Base-by-base conservation (phyloP, 2,329 filamentous ascomycete species). In the Colletotrichum sp. region DNA sequence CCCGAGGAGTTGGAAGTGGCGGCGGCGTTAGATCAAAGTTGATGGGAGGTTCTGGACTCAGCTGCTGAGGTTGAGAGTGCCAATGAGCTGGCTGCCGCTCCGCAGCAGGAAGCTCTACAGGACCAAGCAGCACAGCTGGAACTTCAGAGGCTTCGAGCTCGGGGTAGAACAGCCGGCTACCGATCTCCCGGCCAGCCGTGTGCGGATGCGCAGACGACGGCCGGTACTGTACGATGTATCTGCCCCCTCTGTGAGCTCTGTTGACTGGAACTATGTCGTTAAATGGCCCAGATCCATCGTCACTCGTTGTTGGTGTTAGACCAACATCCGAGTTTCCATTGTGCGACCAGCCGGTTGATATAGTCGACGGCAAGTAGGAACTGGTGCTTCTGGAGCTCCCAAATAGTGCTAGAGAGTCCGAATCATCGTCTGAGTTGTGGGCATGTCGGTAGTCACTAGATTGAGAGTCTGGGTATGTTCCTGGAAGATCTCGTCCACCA, bases 11-110 rank as follows among this genome's bases (percentile, higher is more conserved):
- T 12, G 18, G 39, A 43, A 43, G 5, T 4, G 39, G 39, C 18
- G 39, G 18, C 39, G 9, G 39, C 5, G 39, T 43, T 12, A 43
- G 9, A n/a, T 43, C 39, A 2, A 43, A n/a, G 39, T n/a, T 43
- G 5, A 43, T 12, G 5, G 18, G 39, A 43, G 39, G 0, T n/a
- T n/a, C 39, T 43, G 18, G 39, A 1, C 9, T n/a, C 18, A 0
- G 39, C 1, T 12, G 9, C 18, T n/a, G 39, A 43, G 9, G 39
- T 12, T 43, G 39, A 43, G 16, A 10, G 16, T 12, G 39, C 39
- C 9, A n/a, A 43, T 6, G 9, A n/a, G 39, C 39, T 43, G 39
- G 39, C 39, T 43, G 39, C 9, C 39, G 39, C 5, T 43, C 18
- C 18, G 39, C 18, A 43, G 3, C 39, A 43, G 39, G 9, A n/a